Percentiles rank a stretch among this genome's conserved stretches.
phyloP scores from a whole-genome alignment of 345 rosid species.

The Eucalyptus sp. region DNA sequence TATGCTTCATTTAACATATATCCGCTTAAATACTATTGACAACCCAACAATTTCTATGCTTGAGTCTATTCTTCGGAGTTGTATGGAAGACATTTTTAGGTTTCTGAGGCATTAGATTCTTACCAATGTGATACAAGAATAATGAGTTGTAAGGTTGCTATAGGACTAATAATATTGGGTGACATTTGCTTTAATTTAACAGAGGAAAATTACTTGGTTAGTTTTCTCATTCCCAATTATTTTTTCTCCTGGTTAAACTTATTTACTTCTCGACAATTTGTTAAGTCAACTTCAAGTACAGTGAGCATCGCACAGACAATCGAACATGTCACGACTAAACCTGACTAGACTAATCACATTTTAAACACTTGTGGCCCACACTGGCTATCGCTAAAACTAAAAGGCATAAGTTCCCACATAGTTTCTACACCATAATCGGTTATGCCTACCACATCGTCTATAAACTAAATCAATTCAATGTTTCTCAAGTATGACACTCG shows the following conservation, averaged over 20 bases:
- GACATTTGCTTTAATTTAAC: neutral
- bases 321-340: neutral
- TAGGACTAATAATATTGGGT: neutral
- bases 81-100: neutral
- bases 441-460: neutral
- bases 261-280: neutral
- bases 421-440: neutral
- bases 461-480: neutral
- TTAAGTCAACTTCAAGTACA: neutral
- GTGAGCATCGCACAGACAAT: neutral
- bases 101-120: neutral
- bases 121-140: neutral
- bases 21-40: neutral
- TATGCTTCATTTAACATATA: neutral
- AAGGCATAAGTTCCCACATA: neutral
- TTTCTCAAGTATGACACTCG: neutral
- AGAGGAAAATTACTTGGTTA: neutral
- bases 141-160: neutral
- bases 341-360: neutral
- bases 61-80: neutral
- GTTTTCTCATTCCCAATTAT: neutral
- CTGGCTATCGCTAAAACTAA: neutral
- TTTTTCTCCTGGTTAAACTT: neutral
- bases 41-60: neutral
- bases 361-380: neutral